Evolutionary conservation across 306 rosid species (phyloP).

Genomic region (Trifolium repens): DNA sequence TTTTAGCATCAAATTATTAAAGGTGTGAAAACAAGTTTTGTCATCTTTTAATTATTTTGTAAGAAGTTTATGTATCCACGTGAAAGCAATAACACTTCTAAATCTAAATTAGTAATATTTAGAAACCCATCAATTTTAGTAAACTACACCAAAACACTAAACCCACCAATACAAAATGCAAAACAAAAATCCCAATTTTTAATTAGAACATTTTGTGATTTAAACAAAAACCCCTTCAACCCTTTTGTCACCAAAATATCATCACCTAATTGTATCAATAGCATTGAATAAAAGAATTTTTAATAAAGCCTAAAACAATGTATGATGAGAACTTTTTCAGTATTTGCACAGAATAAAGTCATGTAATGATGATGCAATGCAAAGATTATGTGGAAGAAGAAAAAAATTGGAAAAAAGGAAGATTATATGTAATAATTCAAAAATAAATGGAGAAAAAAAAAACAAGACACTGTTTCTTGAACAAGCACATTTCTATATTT

Average conservation of each 20-base stretch:
- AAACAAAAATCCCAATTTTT: background rate
- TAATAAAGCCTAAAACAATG: conserved; percentile 16
- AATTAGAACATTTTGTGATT: background rate
- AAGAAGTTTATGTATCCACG: background rate
- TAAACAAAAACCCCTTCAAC: background rate
- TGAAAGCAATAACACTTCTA: background rate
- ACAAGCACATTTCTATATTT: conserved; percentile 63
- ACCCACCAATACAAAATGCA: background rate
- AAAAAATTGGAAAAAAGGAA: background rate
- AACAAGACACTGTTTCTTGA: conserved; percentile 50
- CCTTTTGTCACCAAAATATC: background rate
- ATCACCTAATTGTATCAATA: background rate
- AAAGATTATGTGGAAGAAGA: background rate
- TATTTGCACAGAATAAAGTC: conserved; percentile 59
- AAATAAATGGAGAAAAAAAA: background rate
- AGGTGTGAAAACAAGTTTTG: background rate
- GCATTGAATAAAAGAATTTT: background rate
- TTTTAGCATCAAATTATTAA: background rate
- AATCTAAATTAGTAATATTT: background rate
- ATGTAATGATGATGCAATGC: conserved; percentile 41
- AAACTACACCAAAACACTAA: background rate
- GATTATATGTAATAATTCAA: too few relatives aligned
- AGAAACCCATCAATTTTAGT: background rate
- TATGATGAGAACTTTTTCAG: conserved; percentile 17
- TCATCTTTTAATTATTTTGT: background rate